Percentiles rank a stretch among this genome's conserved stretches.
Conservation (phyloP, 306 rosid genomes). For the Quercus parvula region DNA sequence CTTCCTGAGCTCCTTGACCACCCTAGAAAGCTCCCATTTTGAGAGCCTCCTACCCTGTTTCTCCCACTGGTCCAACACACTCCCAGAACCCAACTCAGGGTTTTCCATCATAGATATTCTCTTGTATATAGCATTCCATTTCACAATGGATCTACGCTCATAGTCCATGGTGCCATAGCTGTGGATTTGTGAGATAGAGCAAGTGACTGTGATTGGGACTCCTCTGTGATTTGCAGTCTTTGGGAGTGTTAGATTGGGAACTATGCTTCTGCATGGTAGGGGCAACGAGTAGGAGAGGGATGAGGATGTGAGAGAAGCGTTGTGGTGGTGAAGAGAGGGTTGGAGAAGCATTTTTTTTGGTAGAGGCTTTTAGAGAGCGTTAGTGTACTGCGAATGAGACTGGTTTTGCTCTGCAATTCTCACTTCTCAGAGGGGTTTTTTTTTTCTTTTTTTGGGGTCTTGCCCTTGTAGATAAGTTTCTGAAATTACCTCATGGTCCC, state of each 20-base stretch:
- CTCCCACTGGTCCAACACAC: constrained; percentile 82
- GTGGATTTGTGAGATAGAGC: constrained; percentile 62
- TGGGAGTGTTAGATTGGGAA: constrained; percentile 20
- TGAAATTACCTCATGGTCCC: too few relatives aligned
- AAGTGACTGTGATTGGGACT: constrained; percentile 29
- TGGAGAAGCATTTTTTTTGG: constrained; percentile 50
- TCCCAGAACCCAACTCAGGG: constrained; percentile 57
- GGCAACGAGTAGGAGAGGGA: constrained; percentile 37
- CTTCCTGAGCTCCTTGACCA: constrained; percentile 82
- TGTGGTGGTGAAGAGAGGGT: constrained; percentile 44
- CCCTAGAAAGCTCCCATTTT: constrained; percentile 78
- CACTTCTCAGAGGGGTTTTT: too few relatives aligned
- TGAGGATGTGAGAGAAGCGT: constrained; percentile 40
- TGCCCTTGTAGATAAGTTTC: too few relatives aligned
- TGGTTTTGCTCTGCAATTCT: too few relatives aligned
- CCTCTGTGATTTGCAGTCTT: constrained; percentile 7
- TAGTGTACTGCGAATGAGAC: too few relatives aligned
- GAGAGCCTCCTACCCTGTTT: constrained; percentile 61
- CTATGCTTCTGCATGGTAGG: constrained; percentile 4
- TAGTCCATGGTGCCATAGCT: constrained; percentile 69
- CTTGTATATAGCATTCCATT: constrained; percentile 65
- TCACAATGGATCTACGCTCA: constrained; percentile 56
- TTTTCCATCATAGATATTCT: constrained; percentile 55
- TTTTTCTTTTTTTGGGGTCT: too few relatives aligned
- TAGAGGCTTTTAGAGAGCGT: neutral